Evolutionary conservation across 2,329 filamentous ascomycete species (phyloP).

Genomic region (Rutstroemia sydowiana): DNA sequence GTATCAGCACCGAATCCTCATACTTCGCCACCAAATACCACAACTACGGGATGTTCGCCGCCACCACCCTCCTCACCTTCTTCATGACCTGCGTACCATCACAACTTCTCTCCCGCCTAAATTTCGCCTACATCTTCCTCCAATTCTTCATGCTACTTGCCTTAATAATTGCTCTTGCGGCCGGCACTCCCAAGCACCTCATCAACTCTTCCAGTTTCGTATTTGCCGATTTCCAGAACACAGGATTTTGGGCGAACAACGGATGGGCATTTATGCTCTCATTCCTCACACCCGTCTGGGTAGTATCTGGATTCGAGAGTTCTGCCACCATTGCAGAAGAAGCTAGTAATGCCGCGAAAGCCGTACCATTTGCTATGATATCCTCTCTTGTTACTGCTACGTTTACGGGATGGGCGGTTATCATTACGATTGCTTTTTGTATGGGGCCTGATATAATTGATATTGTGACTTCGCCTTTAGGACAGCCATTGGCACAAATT

Average conservation of each 20-base stretch:
- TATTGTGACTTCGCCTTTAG: constrained; percentile 40
- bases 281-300: constrained; percentile 29
- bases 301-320: constrained; percentile 29
- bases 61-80: constrained; percentile 26
- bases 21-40: constrained; percentile 27
- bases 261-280: constrained; percentile 30
- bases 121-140: constrained; percentile 26
- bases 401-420: constrained; percentile 47
- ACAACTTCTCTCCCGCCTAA: constrained; percentile 23
- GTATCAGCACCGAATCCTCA: constrained; percentile 21
- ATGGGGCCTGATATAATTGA: constrained; percentile 41
- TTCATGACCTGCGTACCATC: constrained; percentile 29
- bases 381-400: constrained; percentile 24
- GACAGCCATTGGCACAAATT: constrained; percentile 49
- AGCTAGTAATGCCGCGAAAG: constrained; percentile 27
- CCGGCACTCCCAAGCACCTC: constrained; percentile 22
- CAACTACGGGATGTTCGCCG: constrained; percentile 29
- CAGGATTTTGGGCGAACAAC: constrained; percentile 26
- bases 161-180: constrained; percentile 26
- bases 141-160: constrained; percentile 28
- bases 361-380: constrained; percentile 30
- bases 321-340: constrained; percentile 29
- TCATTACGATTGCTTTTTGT: constrained; percentile 49
- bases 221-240: constrained; percentile 27
- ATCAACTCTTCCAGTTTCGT: constrained; percentile 27